These are phyloP conservation scores for Tylopilus sp. DNA, from an alignment of 1,284 basidiomycete genomes.

Conservation along the genomic window DNA sequence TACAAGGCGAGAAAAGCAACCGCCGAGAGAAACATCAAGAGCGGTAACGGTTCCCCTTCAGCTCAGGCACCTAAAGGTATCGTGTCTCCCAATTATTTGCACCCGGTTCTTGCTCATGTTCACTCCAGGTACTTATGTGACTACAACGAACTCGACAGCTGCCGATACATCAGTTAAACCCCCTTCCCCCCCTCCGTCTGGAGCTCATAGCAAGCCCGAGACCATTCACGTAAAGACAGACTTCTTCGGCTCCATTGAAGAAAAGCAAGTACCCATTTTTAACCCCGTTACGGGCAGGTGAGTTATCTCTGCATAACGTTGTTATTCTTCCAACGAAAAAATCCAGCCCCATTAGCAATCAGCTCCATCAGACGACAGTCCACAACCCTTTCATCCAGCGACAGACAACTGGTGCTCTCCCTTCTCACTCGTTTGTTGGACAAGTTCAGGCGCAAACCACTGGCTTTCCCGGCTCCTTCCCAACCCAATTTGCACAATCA, in stretches of 20 bases:
- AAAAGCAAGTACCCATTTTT: slow-evolving; percentile 74
- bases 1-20: slow-evolving; percentile 86
- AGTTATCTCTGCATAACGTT: slow-evolving; percentile 11
- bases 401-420: slow-evolving; percentile 46
- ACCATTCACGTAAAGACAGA: slow-evolving; percentile 61
- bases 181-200: slow-evolving; percentile 24
- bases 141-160: slow-evolving; percentile 20
- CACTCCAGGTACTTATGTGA: slow-evolving; percentile 10
- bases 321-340: slow-evolving; percentile 13
- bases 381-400: slow-evolving; percentile 77
- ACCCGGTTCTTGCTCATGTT: not conserved
- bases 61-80: slow-evolving; percentile 20
- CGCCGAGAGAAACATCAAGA: slow-evolving; percentile 51
- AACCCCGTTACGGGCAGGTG: slow-evolving; percentile 60
- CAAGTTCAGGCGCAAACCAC: slow-evolving; percentile 56
- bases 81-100: not conserved
- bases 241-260: slow-evolving; percentile 91
- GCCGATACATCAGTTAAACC: slow-evolving; percentile 16
- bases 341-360: slow-evolving; percentile 47
- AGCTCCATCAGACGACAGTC: slow-evolving; percentile 61
- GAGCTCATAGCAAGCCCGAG: slow-evolving; percentile 21
- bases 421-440: slow-evolving; percentile 37
- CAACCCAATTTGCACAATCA: slow-evolving; percentile 34
- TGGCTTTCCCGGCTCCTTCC: slow-evolving; percentile 51
- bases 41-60: slow-evolving; percentile 27